phyloP scores from a whole-genome alignment of 257 asterid species.

The Buddleja alternifolia region DNA sequence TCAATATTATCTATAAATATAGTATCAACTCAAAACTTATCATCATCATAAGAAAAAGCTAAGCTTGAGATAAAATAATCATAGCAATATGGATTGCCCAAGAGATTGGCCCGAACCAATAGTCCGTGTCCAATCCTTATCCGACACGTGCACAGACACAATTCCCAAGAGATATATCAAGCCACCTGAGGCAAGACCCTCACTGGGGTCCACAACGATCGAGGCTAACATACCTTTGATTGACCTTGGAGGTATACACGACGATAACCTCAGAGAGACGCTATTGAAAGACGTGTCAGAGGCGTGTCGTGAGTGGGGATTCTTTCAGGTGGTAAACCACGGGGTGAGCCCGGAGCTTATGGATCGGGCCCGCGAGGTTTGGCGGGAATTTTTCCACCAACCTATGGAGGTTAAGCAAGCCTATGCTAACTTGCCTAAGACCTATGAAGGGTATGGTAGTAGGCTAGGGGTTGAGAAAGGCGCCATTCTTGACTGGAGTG shows the following conservation, averaged over 20 bases:
- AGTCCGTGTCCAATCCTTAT: conserved; percentile 74
- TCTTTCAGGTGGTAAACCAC: conserved; percentile 81
- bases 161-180: conserved; percentile 66
- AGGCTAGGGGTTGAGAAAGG: conserved; percentile 81
- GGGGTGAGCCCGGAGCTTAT: conserved; percentile 62
- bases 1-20: not conserved
- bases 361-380: conserved; percentile 63
- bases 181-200: conserved; percentile 50
- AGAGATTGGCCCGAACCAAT: conserved; percentile 87
- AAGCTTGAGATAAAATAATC: too few relatives aligned
- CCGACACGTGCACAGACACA: conserved; percentile 36
- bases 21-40: too few relatives aligned
- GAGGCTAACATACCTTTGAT: conserved; percentile 53
- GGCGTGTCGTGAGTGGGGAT: conserved; percentile 81
- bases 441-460: conserved; percentile 93
- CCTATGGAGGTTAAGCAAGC: conserved; percentile 66
- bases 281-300: conserved; percentile 40
- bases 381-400: conserved; percentile 75
- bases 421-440: conserved; percentile 69
- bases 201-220: not conserved
- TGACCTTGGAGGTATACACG: conserved; percentile 44
- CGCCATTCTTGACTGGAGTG: conserved; percentile 92
- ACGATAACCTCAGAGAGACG: not conserved
- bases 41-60: too few relatives aligned
- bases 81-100: conserved; percentile 30